A percentile compares a stretch with the other conserved stretches of the same genome.
phyloP scores from a whole-genome alignment of 169 alveolate species.

The Cryptosporidium ryanae region DNA sequence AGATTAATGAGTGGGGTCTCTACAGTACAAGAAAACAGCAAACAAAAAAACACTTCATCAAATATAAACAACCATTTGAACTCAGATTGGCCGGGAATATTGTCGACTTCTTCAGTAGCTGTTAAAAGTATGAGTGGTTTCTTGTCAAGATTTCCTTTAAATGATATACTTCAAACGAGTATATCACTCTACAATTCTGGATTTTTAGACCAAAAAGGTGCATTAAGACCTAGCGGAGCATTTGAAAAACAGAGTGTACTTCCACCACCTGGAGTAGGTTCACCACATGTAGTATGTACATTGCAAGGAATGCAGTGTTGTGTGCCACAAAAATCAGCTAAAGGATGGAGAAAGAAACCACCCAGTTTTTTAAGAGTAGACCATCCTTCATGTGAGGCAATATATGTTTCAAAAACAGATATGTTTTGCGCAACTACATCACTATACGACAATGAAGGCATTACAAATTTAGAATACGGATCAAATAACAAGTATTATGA shows the following conservation, averaged over 20 bases:
- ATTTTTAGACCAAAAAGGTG: constrained; percentile 71
- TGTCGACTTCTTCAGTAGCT: constrained; percentile 44
- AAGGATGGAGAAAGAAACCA: constrained; percentile 76
- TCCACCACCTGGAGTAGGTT: constrained; percentile 80
- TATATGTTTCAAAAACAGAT: constrained; percentile 68
- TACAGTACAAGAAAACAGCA: constrained; percentile 23
- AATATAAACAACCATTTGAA: neutral
- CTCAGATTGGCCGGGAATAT: constrained; percentile 72
- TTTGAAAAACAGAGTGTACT: constrained; percentile 75
- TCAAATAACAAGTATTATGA: neutral
- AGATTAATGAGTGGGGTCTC: constrained; percentile 43
- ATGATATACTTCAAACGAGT: constrained; percentile 60
- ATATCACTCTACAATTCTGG: constrained; percentile 70
- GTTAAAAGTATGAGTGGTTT: constrained; percentile 72
- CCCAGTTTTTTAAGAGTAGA: constrained; percentile 63
- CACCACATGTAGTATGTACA: constrained; percentile 78
- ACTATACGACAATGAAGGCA: constrained; percentile 32
- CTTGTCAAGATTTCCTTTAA: constrained; percentile 63
- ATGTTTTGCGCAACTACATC: constrained; percentile 74
- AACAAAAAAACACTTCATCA: constrained; percentile 4
- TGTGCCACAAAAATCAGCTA: constrained; percentile 79
- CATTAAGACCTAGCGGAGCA: constrained; percentile 72
- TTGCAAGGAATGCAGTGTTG: constrained; percentile 80
- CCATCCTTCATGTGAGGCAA: constrained; percentile 70
- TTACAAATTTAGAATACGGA: neutral